Evolutionary conservation across 2,329 filamentous ascomycete genomes (phyloP).

Genomic region (Pseudogymnoascus sp.): DNA sequence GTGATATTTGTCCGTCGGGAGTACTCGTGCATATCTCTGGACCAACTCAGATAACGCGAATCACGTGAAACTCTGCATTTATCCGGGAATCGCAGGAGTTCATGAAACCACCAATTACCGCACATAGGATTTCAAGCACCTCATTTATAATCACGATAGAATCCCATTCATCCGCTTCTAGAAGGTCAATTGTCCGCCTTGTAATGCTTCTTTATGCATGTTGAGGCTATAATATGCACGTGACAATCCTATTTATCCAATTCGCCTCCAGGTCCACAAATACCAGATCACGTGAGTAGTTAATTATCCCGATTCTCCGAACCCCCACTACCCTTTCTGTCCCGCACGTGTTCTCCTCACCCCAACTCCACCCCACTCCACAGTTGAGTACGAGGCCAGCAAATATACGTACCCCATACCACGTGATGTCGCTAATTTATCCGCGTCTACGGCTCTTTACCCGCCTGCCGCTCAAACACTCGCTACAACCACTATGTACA

Average conservation of each 20-base stretch:
- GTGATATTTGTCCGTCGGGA: background rate
- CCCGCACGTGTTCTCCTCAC: background rate
- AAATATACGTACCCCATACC: background rate
- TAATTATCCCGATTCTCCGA: background rate
- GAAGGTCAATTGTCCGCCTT: background rate
- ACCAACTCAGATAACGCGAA: background rate
- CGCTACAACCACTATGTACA: background rate
- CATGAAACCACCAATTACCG: background rate
- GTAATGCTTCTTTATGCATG: background rate
- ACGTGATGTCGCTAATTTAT: background rate
- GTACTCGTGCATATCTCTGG: background rate
- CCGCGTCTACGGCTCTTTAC: background rate
- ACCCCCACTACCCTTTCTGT: background rate
- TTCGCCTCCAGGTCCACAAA: background rate
- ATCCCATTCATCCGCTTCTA: background rate
- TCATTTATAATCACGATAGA: background rate
- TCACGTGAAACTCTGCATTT: background rate
- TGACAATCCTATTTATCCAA: background rate
- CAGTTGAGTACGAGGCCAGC: background rate
- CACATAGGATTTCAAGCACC: background rate
- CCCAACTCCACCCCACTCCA: background rate
- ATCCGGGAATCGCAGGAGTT: background rate
- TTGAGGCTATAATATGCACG: background rate
- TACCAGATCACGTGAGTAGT: background rate
- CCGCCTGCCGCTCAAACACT: background rate